Evolutionary conservation across 345 rosid genomes (phyloP).

Genomic region (Clausena lansium): DNA sequence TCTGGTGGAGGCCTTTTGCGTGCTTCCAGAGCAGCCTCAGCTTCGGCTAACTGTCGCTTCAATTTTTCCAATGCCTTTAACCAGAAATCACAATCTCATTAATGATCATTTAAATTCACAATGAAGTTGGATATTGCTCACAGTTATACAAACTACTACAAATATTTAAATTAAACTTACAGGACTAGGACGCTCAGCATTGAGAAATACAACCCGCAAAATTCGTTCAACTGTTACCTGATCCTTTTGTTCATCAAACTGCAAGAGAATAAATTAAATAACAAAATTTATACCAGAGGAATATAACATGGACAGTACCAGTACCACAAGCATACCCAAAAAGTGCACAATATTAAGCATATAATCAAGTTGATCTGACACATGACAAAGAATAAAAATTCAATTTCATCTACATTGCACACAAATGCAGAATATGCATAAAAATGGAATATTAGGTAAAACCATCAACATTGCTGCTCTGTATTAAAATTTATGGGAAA

Average conservation of each 20-base stretch:
- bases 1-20: slow-evolving; percentile 88
- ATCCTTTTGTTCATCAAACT: slow-evolving; percentile 97
- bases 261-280: slow-evolving; percentile 15
- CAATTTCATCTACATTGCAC: background rate
- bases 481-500: background rate
- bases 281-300: background rate
- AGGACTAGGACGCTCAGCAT: slow-evolving; percentile 63
- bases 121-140: background rate
- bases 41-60: slow-evolving; percentile 82
- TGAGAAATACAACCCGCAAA: slow-evolving; percentile 76
- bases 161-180: slow-evolving; percentile 42
- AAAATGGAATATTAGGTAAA: background rate
- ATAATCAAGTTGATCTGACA: background rate
- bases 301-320: background rate
- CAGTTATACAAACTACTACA: background rate
- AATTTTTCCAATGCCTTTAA: slow-evolving; percentile 73
- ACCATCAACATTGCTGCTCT: background rate
- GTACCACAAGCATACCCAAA: background rate
- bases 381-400: background rate
- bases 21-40: slow-evolving; percentile 88
- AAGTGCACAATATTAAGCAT: background rate
- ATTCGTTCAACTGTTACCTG: slow-evolving; percentile 77
- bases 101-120: background rate
- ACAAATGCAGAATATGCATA: background rate
- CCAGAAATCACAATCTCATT: slow-evolving; percentile 11